Percentiles rank a stretch among this genome's conserved stretches.
Evolutionary conservation across 1,139 yeast species (phyloP).

Genomic region (Geotrichum citri-aurantii): DNA sequence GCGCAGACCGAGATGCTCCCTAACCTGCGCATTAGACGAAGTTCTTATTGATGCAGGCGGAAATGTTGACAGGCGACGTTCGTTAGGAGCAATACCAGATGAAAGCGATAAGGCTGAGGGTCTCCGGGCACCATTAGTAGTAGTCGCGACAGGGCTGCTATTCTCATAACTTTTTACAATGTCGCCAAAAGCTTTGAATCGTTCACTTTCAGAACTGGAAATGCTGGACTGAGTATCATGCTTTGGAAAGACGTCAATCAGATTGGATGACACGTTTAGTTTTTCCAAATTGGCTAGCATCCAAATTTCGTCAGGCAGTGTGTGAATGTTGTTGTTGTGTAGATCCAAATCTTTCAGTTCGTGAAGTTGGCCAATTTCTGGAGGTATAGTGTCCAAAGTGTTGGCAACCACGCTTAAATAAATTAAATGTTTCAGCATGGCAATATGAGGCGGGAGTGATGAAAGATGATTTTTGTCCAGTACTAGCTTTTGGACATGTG

Average conservation of each 20-base stretch:
- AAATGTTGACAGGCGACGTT: conserved; percentile 1
- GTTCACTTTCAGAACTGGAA: conserved; percentile 15
- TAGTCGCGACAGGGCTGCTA: background rate
- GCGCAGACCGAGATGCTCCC: conserved; percentile 2
- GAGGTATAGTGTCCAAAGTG: conserved; percentile 68
- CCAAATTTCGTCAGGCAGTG: conserved; percentile 66
- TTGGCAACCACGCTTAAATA: conserved; percentile 70
- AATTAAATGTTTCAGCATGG: conserved; percentile 51
- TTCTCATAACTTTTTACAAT: conserved; percentile 5
- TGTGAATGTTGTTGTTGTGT: conserved; percentile 77
- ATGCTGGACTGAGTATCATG: conserved; percentile 17
- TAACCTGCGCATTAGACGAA: background rate
- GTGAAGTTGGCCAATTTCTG: conserved; percentile 55
- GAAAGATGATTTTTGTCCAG: conserved; percentile 81
- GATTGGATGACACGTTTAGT: conserved; percentile 76
- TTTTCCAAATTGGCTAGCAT: conserved; percentile 50
- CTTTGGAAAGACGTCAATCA: conserved; percentile 60
- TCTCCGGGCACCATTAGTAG: conserved; percentile 18
- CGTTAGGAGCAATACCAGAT: conserved; percentile 18
- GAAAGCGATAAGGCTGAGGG: conserved; percentile 24
- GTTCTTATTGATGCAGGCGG: conserved; percentile 2
- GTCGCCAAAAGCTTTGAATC: conserved; percentile 7
- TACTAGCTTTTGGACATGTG: conserved; percentile 65
- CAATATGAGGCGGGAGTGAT: conserved; percentile 65
- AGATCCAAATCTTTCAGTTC: conserved; percentile 66